Evolutionary conservation across 1,284 basidiomycete species (phyloP).

Genomic region (Apiotrichum siamense): DNA sequence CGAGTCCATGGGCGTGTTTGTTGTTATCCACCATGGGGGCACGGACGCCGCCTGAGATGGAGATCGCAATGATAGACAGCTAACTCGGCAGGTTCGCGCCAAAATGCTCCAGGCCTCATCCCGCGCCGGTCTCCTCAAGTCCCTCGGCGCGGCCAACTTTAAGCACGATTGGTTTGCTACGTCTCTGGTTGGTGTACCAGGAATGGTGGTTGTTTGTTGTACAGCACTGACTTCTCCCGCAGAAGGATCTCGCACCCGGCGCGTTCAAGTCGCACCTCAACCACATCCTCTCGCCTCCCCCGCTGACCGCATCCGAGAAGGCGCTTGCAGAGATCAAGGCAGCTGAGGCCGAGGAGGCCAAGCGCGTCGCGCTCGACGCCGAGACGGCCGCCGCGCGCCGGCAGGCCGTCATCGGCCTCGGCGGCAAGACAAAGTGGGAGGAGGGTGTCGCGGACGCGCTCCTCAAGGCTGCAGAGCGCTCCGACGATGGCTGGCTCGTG

Average conservation of each 20-base stretch:
- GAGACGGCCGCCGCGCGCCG: constrained; percentile 31
- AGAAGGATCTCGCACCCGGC: constrained; percentile 46
- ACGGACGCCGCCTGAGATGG: too few species aligned
- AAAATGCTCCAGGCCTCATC: constrained; percentile 93
- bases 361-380: constrained; percentile 36
- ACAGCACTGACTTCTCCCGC: constrained; percentile 4
- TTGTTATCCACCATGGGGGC: too few species aligned
- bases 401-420: constrained; percentile 38
- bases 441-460: constrained; percentile 61
- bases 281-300: constrained; percentile 68
- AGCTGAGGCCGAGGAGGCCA: constrained; percentile 56
- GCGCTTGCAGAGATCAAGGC: constrained; percentile 69
- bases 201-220: neutral
- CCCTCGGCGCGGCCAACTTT: constrained; percentile 69
- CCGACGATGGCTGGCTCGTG: constrained; percentile 54
- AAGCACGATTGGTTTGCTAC: constrained; percentile 76
- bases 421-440: constrained; percentile 56
- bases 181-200: constrained; percentile 59
- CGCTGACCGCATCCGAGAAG: constrained; percentile 69
- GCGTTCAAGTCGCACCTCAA: constrained; percentile 68
- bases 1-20: neutral
- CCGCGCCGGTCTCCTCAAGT: constrained; percentile 63
- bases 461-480: constrained; percentile 53
- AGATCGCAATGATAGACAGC: neutral
- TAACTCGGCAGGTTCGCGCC: constrained; percentile 34